phyloP scores from a whole-genome alignment of 2,329 filamentous ascomycete genomes.

The Berkeleyomyces rouxiae region DNA sequence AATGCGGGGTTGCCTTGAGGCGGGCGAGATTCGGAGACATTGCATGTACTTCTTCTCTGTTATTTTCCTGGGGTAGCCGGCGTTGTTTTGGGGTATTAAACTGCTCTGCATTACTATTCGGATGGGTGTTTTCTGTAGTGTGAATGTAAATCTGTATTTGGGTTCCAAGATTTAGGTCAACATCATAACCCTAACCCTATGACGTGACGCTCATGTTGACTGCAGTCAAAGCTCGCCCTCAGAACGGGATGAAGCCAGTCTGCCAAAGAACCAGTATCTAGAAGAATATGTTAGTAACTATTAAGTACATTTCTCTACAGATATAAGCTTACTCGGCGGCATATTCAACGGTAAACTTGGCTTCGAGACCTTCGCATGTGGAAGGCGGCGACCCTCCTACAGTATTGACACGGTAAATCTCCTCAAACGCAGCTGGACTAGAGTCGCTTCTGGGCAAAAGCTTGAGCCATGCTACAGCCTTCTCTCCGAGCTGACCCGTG shows the following conservation, averaged over 20 bases:
- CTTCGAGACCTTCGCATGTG: constrained; percentile 49
- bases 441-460: constrained; percentile 35
- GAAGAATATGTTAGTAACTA: constrained; percentile 7
- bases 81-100: constrained; percentile 4
- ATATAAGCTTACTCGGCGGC: constrained; percentile 54
- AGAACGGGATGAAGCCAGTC: background rate
- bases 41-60: background rate
- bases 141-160: too few relatives aligned
- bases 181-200: background rate
- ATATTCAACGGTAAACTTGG: constrained; percentile 60
- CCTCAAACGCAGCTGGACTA: constrained; percentile 43
- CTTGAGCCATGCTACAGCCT: constrained; percentile 68
- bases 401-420: constrained; percentile 73
- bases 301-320: constrained; percentile 1
- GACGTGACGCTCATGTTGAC: background rate
- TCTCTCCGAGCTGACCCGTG: constrained; percentile 43
- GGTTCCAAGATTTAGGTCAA: background rate
- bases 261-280: constrained; percentile 25
- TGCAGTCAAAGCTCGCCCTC: background rate
- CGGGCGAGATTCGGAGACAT: background rate
- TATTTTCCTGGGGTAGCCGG: constrained; percentile 4
- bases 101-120: background rate
- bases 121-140: too few relatives aligned
- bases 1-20: constrained; percentile 9
- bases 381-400: constrained; percentile 62